phyloP scores from a whole-genome alignment of 345 rosid species.

The Corymbia maculata region DNA sequence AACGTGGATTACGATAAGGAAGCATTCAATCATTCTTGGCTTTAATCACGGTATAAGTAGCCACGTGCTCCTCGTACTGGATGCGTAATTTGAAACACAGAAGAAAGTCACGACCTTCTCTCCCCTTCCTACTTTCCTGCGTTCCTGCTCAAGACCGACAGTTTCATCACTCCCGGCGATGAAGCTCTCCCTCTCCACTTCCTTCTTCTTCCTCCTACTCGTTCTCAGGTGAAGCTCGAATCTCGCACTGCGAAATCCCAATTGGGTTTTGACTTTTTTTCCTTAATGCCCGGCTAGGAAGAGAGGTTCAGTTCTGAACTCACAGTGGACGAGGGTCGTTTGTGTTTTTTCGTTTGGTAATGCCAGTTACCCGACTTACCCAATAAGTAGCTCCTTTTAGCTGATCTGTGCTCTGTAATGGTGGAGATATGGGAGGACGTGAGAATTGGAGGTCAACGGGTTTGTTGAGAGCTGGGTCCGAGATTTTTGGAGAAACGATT shows the following conservation, averaged over 20 bases:
- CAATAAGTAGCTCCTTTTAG: not conserved
- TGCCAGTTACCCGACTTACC: not conserved
- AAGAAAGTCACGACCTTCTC: not conserved
- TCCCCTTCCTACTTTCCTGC: not conserved
- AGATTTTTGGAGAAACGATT: not conserved
- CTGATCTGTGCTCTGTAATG: not conserved
- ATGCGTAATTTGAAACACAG: not conserved
- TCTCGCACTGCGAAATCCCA: not conserved
- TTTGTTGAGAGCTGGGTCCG: not conserved
- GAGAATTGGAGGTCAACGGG: not conserved
- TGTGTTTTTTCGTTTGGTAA: not conserved
- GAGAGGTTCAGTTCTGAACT: not conserved
- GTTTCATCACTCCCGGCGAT: not conserved
- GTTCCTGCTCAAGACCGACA: not conserved
- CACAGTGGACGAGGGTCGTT: not conserved
- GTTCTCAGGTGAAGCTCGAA: not conserved
- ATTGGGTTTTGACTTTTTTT: not conserved
- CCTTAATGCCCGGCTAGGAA: not conserved
- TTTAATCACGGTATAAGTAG: not conserved
- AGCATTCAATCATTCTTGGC: not conserved
- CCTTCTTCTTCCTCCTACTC: not conserved
- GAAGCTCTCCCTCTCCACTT: not conserved
- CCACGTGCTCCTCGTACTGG: not conserved
- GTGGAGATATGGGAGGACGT: not conserved
- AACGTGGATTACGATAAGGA: not conserved